Percentiles rank a stretch among this genome's conserved stretches.
Evolutionary conservation across 140 eudicot genomes (phyloP).

Genomic region (Stevia rebaudiana): DNA sequence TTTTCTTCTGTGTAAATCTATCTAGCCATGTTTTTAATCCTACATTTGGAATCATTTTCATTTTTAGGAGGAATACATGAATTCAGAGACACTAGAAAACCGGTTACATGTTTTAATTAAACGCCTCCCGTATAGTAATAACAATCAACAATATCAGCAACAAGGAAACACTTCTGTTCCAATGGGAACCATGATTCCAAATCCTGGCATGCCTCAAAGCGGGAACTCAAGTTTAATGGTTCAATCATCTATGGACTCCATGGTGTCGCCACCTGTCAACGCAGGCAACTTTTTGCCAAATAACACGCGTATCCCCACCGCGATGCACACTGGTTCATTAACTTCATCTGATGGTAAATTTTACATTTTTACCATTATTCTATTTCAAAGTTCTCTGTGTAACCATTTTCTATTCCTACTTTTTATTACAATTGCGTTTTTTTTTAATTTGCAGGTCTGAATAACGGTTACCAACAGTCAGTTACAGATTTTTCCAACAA

Average conservation of each 20-base stretch:
- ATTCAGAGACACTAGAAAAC: conserved; percentile 48
- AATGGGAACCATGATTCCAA: conserved; percentile 83
- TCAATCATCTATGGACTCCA: conserved; percentile 52
- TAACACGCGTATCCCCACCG: conserved; percentile 30
- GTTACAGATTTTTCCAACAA: conserved; percentile 38
- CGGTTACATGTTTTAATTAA: conserved; percentile 47
- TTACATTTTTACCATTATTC: not conserved
- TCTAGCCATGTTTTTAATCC: conserved; percentile 1
- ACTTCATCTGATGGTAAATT: conserved; percentile 47
- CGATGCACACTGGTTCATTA: conserved; percentile 40
- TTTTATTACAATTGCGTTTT: conserved; percentile 12
- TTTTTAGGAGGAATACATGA: conserved; percentile 60
- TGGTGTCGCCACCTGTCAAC: conserved; percentile 29
- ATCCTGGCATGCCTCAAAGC: conserved; percentile 82
- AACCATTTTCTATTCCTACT: conserved; percentile 15
- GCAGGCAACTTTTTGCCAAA: conserved; percentile 49
- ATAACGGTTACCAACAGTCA: conserved; percentile 65
- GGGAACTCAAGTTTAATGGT: conserved; percentile 54
- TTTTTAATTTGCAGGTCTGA: conserved; percentile 39
- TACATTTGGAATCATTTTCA: not conserved
- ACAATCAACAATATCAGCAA: conserved; percentile 48
- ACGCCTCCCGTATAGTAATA: conserved; percentile 34
- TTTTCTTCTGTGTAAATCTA: not conserved
- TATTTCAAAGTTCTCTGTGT: not conserved
- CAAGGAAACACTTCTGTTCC: conserved; percentile 52